Percentiles rank a stretch among this genome's conserved stretches.
phyloP scores from a whole-genome alignment of 768 basidiomycete genomes.

The Phylloporus scabripes region DNA sequence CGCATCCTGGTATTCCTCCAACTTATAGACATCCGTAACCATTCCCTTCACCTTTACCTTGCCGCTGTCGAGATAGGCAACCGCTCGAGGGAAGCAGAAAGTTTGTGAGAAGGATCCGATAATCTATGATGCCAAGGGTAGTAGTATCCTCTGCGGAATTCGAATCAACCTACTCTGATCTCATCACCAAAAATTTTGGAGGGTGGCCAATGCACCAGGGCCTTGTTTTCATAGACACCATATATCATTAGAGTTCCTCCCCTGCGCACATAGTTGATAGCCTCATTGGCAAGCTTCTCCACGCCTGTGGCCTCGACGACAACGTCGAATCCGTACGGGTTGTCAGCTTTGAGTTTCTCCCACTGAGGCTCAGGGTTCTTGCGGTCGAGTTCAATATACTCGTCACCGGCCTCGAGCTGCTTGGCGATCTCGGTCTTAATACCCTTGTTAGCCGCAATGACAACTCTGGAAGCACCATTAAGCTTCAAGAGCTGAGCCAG shows the following conservation, averaged over 20 bases:
- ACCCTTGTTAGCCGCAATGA: constrained; percentile 86
- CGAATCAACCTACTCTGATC: constrained; percentile 41
- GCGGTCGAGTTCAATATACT: constrained; percentile 81
- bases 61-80: constrained; percentile 83
- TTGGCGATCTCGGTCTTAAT: constrained; percentile 87
- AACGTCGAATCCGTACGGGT: constrained; percentile 89
- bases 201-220: constrained; percentile 80
- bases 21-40: constrained; percentile 61
- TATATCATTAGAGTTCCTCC: constrained; percentile 86
- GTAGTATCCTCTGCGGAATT: background rate
- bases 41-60: constrained; percentile 82
- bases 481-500: constrained; percentile 83
- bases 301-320: constrained; percentile 79
- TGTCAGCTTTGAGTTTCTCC: constrained; percentile 70
- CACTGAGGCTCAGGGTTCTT: constrained; percentile 71
- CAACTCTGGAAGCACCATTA: constrained; percentile 76
- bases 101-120: constrained; percentile 90
- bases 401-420: constrained; percentile 72
- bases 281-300: constrained; percentile 79
- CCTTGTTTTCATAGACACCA: constrained; percentile 86
- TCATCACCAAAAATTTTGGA: constrained; percentile 75
- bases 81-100: constrained; percentile 85
- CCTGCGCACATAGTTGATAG: constrained; percentile 84
- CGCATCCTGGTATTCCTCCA: constrained; percentile 66
- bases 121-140: constrained; percentile 43